Conservation (phyloP, 2,329 filamentous ascomycete species). For the Alternaria incomplexa region DNA sequence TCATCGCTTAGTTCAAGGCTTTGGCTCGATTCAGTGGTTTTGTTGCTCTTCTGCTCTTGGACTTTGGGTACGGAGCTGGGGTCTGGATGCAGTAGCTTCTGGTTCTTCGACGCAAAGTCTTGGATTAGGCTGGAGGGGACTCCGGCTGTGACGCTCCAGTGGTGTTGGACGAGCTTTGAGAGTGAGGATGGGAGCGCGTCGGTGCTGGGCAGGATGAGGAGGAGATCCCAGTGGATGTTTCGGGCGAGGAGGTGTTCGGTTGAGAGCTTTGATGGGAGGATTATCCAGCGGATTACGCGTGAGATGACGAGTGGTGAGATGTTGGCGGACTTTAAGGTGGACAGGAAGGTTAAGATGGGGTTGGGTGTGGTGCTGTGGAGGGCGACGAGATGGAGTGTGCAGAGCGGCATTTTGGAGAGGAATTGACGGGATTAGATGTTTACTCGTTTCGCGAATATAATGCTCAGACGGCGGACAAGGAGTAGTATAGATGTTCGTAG, state of each 20-base stretch:
- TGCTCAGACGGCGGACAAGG: background rate
- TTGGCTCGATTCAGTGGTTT: slow-evolving; percentile 23
- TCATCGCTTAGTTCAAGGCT: slow-evolving; percentile 61
- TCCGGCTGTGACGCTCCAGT: slow-evolving; percentile 51
- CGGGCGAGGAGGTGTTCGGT: slow-evolving; percentile 50
- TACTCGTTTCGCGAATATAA: no score
- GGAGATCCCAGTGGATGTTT: slow-evolving; percentile 55
- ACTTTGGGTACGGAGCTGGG: slow-evolving; percentile 44
- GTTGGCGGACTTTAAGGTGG: slow-evolving; percentile 42
- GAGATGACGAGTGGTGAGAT: slow-evolving; percentile 52
- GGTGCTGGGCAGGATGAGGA: slow-evolving; percentile 52
- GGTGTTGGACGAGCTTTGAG: slow-evolving; percentile 28
- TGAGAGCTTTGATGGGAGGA: slow-evolving; percentile 54
- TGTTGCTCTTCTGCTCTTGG: slow-evolving; percentile 27
- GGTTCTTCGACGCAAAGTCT: slow-evolving; percentile 48
- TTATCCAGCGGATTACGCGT: slow-evolving; percentile 57
- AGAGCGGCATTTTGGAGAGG: slow-evolving; percentile 54
- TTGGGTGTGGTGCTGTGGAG: slow-evolving; percentile 45
- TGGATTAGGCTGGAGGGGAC: slow-evolving; percentile 53
- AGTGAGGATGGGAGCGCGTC: slow-evolving; percentile 35
- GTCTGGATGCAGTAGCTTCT: slow-evolving; percentile 47
- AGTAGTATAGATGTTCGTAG: background rate
- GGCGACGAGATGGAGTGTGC: slow-evolving; percentile 55
- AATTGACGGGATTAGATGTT: background rate
- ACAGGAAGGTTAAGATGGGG: slow-evolving; percentile 50